phyloP scores from a whole-genome alignment of 2,329 filamentous ascomycete genomes.

The Fusarium marasasianum region DNA sequence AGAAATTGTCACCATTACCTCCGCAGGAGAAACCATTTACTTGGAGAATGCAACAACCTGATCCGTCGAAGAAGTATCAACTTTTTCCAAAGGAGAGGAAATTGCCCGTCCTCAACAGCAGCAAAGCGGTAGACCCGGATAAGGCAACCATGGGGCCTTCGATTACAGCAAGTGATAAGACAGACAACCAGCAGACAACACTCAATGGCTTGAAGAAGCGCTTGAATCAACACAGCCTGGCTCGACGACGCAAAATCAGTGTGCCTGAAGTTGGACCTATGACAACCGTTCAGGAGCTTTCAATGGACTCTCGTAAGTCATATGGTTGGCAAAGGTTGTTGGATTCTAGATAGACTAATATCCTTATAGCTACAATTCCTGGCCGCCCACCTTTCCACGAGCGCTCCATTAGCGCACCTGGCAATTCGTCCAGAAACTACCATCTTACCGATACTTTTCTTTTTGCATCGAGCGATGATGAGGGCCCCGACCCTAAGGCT shows the following conservation, averaged over 20 bases:
- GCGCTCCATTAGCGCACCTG: constrained; percentile 70
- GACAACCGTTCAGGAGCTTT: constrained; percentile 73
- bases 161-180: constrained; percentile 52
- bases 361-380: constrained; percentile 69
- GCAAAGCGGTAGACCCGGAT: constrained; percentile 62
- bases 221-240: constrained; percentile 66
- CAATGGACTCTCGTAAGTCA: constrained; percentile 75
- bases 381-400: constrained; percentile 72
- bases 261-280: constrained; percentile 72
- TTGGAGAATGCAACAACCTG: constrained; percentile 68
- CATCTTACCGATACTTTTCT: constrained; percentile 39
- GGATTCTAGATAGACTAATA: constrained; percentile 26
- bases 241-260: constrained; percentile 69
- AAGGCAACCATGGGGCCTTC: constrained; percentile 58
- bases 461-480: constrained; percentile 36
- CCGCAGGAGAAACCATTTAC: constrained; percentile 60
- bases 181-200: constrained; percentile 50
- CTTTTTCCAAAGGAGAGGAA: constrained; percentile 66
- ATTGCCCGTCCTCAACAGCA: constrained; percentile 50
- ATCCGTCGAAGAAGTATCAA: constrained; percentile 65
- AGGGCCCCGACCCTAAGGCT: constrained; percentile 35
- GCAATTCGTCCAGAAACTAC: constrained; percentile 59
- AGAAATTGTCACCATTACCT: constrained; percentile 42
- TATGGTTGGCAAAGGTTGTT: not conserved
- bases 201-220: constrained; percentile 59